Conservation (phyloP, 768 basidiomycete species). For the Trametes cinnabarina region DNA sequence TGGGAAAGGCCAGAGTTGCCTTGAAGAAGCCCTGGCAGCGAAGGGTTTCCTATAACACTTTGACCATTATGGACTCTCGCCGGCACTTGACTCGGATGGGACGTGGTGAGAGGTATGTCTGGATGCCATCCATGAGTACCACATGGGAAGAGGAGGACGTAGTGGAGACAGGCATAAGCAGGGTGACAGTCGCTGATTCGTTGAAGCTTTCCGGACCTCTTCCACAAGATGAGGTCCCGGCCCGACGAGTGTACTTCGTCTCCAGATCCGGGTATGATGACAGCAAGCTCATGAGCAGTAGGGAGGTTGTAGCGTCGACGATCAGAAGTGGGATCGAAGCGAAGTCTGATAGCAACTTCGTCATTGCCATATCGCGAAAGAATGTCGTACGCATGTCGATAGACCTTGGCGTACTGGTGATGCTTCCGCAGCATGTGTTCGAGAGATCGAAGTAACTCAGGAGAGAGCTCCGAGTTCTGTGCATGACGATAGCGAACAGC, state of each 20-base stretch:
- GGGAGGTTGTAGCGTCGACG: conserved; percentile 43
- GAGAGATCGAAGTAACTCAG: conserved; percentile 11
- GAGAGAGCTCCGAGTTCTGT: conserved; percentile 1
- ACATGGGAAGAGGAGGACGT: conserved; percentile 43
- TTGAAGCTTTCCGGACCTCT: conserved; percentile 15
- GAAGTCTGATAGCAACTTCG: background rate
- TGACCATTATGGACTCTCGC: too few relatives aligned
- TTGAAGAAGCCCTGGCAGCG: too few relatives aligned
- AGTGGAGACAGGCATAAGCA: conserved; percentile 39
- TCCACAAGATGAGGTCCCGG: conserved; percentile 15
- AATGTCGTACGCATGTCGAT: conserved; percentile 33
- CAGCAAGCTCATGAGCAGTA: conserved; percentile 41
- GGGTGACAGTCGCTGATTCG: conserved; percentile 36
- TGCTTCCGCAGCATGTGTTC: conserved; percentile 6
- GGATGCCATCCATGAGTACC: conserved; percentile 41
- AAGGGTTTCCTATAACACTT: too few relatives aligned
- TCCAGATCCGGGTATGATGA: conserved; percentile 19
- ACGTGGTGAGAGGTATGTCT: conserved; percentile 13
- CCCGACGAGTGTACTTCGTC: too few relatives aligned
- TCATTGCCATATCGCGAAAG: conserved; percentile 38
- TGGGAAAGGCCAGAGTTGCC: background rate
- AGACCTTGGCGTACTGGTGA: conserved; percentile 8
- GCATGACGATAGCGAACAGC: conserved; percentile 31
- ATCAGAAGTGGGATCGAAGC: conserved; percentile 26
- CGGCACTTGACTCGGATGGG: too few relatives aligned